phyloP scores from a whole-genome alignment of 257 asterid species.

The Capsicum pubescens region DNA sequence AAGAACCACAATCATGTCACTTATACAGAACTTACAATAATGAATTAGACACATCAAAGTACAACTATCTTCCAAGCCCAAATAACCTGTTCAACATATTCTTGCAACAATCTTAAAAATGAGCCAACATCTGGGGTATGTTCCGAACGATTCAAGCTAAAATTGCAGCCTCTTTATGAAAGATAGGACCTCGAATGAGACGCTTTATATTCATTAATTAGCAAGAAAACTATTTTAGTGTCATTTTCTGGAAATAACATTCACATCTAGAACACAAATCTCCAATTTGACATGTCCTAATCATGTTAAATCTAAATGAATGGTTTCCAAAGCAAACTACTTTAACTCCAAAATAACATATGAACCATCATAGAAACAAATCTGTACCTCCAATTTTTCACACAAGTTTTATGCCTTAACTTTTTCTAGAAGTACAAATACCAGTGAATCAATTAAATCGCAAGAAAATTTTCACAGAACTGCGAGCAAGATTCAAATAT shows the following conservation, averaged over 20 bases:
- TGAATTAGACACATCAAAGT: not conserved
- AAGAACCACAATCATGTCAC: not conserved
- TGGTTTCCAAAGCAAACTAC: not conserved
- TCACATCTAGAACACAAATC: not conserved
- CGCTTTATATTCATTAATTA: not conserved
- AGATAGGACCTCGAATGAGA: not conserved
- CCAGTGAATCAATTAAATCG: not conserved
- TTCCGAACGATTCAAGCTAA: not conserved
- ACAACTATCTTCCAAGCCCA: slow-evolving; percentile 7
- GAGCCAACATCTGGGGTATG: not conserved
- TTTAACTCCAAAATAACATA: slow-evolving; percentile 15
- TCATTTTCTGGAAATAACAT: not conserved
- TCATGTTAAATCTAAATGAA: slow-evolving; percentile 3
- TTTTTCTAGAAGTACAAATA: not conserved
- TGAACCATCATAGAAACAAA: not conserved
- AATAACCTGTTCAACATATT: not conserved
- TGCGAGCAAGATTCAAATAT: not conserved
- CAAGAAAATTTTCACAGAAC: not conserved
- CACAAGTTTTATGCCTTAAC: not conserved
- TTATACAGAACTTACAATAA: not conserved
- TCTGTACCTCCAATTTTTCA: not conserved
- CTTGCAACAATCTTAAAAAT: not conserved
- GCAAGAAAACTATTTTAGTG: not conserved
- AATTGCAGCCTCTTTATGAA: slow-evolving; percentile 24
- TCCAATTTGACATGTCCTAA: slow-evolving; percentile 4